phyloP scores from a whole-genome alignment of 352 stramenopile species.

The Phytophthora tubulina region DNA sequence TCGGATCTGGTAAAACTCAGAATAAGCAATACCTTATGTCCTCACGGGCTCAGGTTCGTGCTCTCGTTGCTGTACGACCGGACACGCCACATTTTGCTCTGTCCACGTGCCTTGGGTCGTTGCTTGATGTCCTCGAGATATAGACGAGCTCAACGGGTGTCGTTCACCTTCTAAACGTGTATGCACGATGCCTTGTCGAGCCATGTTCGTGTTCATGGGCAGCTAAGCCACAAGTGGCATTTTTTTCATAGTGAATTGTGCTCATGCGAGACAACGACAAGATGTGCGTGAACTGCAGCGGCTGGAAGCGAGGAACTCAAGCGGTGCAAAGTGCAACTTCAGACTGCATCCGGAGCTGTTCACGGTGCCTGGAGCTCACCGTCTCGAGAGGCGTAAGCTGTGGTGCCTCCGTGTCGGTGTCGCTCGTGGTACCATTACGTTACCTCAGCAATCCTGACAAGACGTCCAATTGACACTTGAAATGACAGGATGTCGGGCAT shows the following conservation, averaged over 20 bases:
- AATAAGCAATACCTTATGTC: constrained; percentile 21
- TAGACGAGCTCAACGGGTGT: constrained; percentile 29
- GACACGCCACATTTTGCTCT: constrained; percentile 24
- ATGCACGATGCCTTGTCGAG: constrained; percentile 18
- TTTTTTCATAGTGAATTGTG: constrained; percentile 19
- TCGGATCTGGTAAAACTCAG: constrained; percentile 26
- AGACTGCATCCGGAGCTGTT: constrained; percentile 21
- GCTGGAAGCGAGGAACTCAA: constrained; percentile 32
- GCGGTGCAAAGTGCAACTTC: constrained; percentile 22
- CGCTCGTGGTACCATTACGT: constrained; percentile 22
- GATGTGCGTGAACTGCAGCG: constrained; percentile 32
- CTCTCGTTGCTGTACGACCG: constrained; percentile 30
- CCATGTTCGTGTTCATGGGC: not conserved
- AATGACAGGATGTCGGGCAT: constrained; percentile 29
- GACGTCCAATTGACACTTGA: constrained; percentile 29
- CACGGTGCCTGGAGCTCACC: not conserved
- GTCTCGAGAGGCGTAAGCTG: not conserved
- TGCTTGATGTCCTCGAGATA: constrained; percentile 36
- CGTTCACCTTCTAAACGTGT: not conserved
- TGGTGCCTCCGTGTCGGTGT: constrained; percentile 2
- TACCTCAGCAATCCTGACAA: constrained; percentile 31
- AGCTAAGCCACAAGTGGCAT: constrained; percentile 2
- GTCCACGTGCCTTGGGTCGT: constrained; percentile 34
- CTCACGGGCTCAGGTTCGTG: not conserved
- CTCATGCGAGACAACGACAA: constrained; percentile 34